A percentile compares a stretch with the other conserved stretches of the same genome.
Evolutionary conservation across 2,329 filamentous ascomycete genomes (phyloP).

Genomic region (Fusarium goolgardi): DNA sequence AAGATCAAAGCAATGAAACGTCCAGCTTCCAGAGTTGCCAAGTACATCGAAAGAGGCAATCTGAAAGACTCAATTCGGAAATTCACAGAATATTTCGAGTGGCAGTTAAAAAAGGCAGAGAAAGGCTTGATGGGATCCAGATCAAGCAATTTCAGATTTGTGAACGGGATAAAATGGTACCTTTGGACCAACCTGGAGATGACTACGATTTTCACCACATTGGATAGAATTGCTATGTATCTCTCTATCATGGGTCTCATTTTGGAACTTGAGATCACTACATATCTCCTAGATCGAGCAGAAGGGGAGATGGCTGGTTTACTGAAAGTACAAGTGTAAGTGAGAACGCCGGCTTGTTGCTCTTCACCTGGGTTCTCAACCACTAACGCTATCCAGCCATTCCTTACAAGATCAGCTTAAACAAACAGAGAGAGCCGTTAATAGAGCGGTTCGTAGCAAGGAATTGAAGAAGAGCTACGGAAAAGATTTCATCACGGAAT

Average conservation of each 20-base stretch:
- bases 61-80: neutral
- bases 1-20: neutral
- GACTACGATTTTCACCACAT: neutral
- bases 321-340: neutral
- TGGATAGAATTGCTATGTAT: neutral
- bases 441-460: neutral
- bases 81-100: neutral
- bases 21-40: neutral
- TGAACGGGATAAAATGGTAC: neutral
- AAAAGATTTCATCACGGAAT: neutral
- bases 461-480: neutral
- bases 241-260: neutral
- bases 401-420: neutral
- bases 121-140: neutral
- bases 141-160: neutral
- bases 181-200: neutral
- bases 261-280: neutral
- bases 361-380: no score
- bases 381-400: neutral
- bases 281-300: neutral
- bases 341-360: neutral
- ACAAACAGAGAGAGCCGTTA: neutral
- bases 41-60: neutral
- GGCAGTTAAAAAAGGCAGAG: neutral
- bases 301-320: neutral